A percentile compares a stretch with the other conserved stretches of the same genome.
Evolutionary conservation across 768 basidiomycete genomes (phyloP).

Genomic region (Lepiota venenata): DNA sequence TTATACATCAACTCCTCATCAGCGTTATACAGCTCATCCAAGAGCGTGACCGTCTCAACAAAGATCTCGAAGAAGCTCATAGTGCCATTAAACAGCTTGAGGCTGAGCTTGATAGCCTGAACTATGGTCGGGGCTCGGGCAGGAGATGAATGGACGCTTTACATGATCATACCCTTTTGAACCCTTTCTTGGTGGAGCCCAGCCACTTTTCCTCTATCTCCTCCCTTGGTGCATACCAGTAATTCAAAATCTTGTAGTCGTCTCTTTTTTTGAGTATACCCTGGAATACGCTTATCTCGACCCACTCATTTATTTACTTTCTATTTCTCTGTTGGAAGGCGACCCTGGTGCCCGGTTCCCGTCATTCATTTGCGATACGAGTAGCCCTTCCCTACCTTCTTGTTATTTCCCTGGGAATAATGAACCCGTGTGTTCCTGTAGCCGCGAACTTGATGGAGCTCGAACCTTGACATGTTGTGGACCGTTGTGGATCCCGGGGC

Average conservation of each 20-base stretch:
- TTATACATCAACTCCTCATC: slow-evolving; percentile 12
- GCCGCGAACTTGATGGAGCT: not conserved
- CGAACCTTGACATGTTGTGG: no score
- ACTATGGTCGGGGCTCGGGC: slow-evolving; percentile 72
- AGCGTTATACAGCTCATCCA: slow-evolving; percentile 75
- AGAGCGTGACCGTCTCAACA: slow-evolving; percentile 98
- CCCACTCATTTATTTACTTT: not conserved
- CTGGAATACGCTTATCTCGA: not conserved
- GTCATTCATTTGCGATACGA: slow-evolving; percentile 4
- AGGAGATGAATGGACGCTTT: slow-evolving; percentile 45
- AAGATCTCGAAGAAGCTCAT: slow-evolving; percentile 93
- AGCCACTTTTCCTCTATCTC: not conserved
- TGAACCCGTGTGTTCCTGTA: slow-evolving; percentile 3
- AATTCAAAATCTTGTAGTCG: slow-evolving; percentile 14
- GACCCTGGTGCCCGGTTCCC: not conserved
- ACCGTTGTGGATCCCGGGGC: no score
- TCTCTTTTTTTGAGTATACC: not conserved
- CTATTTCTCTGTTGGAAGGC: not conserved
- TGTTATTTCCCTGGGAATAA: not conserved
- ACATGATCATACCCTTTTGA: not conserved
- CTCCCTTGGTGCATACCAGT: slow-evolving; percentile 5
- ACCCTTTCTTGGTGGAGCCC: slow-evolving; percentile 2
- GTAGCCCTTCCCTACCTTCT: not conserved
- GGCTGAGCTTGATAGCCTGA: slow-evolving; percentile 85
- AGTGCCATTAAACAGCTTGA: slow-evolving; percentile 90